These are phyloP conservation scores for Thalassiosira hispida DNA, from an alignment of 352 stramenopile genomes.

Conservation along the genomic window DNA sequence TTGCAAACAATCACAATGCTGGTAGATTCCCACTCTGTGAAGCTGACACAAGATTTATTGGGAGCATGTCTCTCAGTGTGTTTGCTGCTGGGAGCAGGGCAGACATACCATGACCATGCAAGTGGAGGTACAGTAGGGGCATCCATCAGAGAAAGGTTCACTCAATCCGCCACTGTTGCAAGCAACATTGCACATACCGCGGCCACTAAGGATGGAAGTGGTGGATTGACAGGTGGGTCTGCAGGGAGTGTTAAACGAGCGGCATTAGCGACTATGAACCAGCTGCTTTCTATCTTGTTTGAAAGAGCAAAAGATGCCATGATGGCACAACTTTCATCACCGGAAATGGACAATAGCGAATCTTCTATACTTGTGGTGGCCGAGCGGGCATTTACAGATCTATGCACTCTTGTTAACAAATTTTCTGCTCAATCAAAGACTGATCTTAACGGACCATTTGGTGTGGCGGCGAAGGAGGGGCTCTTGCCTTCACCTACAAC, in stretches of 20 bases:
- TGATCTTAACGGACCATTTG: constrained; percentile 53
- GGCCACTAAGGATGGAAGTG: constrained; percentile 29
- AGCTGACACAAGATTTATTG: constrained; percentile 73
- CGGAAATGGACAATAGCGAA: constrained; percentile 12
- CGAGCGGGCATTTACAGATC: constrained; percentile 44
- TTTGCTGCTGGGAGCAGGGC: constrained; percentile 52
- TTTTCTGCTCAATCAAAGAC: constrained; percentile 9
- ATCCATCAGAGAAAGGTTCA: constrained; percentile 39
- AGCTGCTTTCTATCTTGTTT: constrained; percentile 60
- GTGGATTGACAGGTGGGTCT: background rate
- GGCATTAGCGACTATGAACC: constrained; percentile 61
- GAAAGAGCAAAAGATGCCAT: constrained; percentile 54
- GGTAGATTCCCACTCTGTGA: constrained; percentile 69
- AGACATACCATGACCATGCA: constrained; percentile 19
- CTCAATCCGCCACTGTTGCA: constrained; percentile 25
- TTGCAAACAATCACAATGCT: constrained; percentile 81
- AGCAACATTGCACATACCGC: constrained; percentile 11
- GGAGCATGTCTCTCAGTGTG: constrained; percentile 49
- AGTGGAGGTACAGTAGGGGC: constrained; percentile 21
- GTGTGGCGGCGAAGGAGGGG: constrained; percentile 42
- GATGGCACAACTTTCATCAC: background rate
- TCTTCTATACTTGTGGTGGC: constrained; percentile 43
- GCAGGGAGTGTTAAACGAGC: constrained; percentile 52
- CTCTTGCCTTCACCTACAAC: constrained; percentile 61
- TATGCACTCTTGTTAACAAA: constrained; percentile 46